A percentile compares a stretch with the other conserved stretches of the same genome.
Conservation (phyloP, 2,329 filamentous ascomycete species). For the Colletotrichum tabaci region DNA sequence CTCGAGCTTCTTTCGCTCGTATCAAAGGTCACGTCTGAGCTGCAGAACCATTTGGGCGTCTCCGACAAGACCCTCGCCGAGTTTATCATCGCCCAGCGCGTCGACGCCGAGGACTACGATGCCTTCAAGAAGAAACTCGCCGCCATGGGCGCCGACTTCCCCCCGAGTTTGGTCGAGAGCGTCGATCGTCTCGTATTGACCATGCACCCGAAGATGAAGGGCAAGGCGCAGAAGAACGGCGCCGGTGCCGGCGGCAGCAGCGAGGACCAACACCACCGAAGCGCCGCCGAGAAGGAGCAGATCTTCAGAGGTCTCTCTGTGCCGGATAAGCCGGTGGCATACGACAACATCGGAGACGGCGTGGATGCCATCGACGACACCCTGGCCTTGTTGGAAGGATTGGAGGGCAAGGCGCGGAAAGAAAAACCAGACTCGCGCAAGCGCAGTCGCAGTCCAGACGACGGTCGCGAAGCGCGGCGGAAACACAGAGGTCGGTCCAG, state of each 20-base stretch:
- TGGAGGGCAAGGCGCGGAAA: constrained; percentile 75
- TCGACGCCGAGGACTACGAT: constrained; percentile 77
- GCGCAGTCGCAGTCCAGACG: constrained; percentile 71
- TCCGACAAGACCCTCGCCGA: constrained; percentile 96
- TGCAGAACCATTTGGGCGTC: constrained; percentile 93
- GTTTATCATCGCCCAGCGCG: constrained; percentile 92
- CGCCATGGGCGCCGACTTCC: constrained; percentile 85
- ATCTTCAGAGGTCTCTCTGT: constrained; percentile 93
- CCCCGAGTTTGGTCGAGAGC: constrained; percentile 88
- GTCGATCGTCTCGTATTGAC: constrained; percentile 90
- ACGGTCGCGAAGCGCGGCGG: constrained; percentile 61
- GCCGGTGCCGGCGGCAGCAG: constrained; percentile 54
- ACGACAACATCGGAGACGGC: constrained; percentile 54
- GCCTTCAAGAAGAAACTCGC: constrained; percentile 85
- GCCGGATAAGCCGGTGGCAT: constrained; percentile 77
- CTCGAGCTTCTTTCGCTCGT: constrained; percentile 95
- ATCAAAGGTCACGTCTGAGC: constrained; percentile 92
- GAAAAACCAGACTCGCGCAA: constrained; percentile 64
- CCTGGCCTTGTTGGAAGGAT: constrained; percentile 88
- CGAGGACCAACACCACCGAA: constrained; percentile 57
- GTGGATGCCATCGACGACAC: constrained; percentile 90
- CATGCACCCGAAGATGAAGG: constrained; percentile 92
- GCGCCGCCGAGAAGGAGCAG: constrained; percentile 79
- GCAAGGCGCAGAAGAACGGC: constrained; percentile 57
- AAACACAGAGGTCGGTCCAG: constrained; percentile 58